Base-by-base conservation (phyloP, 139 green algal species). In the Pseudopediastrum boryanum region DNA sequence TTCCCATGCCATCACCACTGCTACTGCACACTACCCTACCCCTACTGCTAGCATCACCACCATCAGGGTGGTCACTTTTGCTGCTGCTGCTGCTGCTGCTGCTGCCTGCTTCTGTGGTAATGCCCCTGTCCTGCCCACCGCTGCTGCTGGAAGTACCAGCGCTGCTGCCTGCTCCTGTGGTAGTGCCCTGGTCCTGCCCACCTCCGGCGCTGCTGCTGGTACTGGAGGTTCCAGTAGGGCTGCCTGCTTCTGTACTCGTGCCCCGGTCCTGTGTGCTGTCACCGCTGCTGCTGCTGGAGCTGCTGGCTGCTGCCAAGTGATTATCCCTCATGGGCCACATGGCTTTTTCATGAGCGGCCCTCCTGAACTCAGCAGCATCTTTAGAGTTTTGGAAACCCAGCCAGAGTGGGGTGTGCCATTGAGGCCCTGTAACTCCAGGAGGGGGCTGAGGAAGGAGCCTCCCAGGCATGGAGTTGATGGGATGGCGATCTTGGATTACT, bases 401-500 rank as follows among this genome's bases (percentile, higher is more conserved):
- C 2, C 23, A 38, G 8, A 64, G 10, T 13, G 54, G n/a, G n/a
- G n/a, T n/a, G n/a, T n/a, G n/a, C n/a, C n/a, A n/a, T n/a, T n/a
- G n/a, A n/a, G n/a, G n/a, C n/a, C n/a, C n/a, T n/a, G n/a, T n/a
- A n/a, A n/a, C 61, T 69, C 35, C 61, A 48, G 61, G 35, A 4
- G 61, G 61, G 4, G 4, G 61, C 13, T 69, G 61, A 16, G 61
- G 65, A n/a, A 73, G 65, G 8, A 19, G 12, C 65, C 65, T 39
- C 21, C n/a, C 38, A 27, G 39, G 39, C 65, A 73, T 31, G 4
- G 64, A 16, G 25, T 56, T 38, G 6, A 48, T 29, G 6, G 58
- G 29, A 31, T 71, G 90, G 84, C 90, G 85, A 77, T 92, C 85
- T 31, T 91, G 84, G 1, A 89, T 43, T 4, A 93, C 78, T 21